Percentiles rank a stretch among this genome's conserved stretches.
Conservation (phyloP, 352 stramenopile species). For the Phytopythium delawarense region DNA sequence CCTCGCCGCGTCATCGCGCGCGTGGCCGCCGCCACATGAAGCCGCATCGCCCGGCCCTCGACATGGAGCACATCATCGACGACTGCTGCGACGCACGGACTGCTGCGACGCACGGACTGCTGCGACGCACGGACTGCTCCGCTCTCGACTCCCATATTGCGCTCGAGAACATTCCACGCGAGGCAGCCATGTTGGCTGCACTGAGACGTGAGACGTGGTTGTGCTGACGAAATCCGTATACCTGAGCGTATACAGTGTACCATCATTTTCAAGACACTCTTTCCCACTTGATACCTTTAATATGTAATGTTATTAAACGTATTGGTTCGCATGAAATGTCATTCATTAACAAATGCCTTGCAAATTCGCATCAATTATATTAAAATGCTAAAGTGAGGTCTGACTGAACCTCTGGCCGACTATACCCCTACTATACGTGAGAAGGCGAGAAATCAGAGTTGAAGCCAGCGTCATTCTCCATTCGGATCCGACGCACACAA, state of each 20-base stretch:
- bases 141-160: background rate
- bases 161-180: background rate
- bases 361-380: no score
- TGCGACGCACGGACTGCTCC: background rate
- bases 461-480: slow-evolving; percentile 1
- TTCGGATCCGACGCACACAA: background rate
- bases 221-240: background rate
- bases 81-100: no score
- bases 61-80: no score
- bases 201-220: background rate
- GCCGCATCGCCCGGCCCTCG: no score
- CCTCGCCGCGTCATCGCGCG: background rate
- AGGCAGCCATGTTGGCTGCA: background rate
- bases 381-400: no score
- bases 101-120: no score
- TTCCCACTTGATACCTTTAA: no score
- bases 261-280: no score
- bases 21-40: background rate
- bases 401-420: background rate
- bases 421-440: background rate
- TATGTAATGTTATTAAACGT: no score
- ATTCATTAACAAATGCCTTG: no score
- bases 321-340: no score
- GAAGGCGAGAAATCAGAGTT: slow-evolving; percentile 1
- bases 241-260: background rate